Base-by-base conservation (phyloP, 257 asterid species). In the Rauvolfia tetraphylla region DNA sequence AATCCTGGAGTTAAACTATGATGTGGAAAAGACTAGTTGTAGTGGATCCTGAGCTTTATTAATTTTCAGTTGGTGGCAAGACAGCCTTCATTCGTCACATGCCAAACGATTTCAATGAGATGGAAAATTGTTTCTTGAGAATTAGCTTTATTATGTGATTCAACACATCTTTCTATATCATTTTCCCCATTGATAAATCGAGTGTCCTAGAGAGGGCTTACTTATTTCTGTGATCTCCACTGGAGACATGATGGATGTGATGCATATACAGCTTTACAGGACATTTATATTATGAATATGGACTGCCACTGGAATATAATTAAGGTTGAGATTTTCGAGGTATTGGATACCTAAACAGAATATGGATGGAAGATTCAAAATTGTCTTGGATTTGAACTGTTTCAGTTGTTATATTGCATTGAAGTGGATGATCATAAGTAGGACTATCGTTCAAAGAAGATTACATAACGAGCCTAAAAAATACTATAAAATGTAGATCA, bases 71-170 rank as follows among this genome's bases (percentile, higher is more conserved):
- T 5, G 67, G 39, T 41, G 31, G 46, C 25, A 58, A 58, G 38
- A 58, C 18, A 41, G 14, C 49, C 51, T 34, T 75, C 77, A 46
- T 31, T 76, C 73, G 73, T 44, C 76, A 68, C 53, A 84, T 59
- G 75, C 41, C 29, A 33, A 72, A 51, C 46, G 34, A 29, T 29
- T 71, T 18, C 31, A 14, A 27, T 49, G 11, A 48, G 70, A 65
- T 34, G 70, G 70, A 8, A 65, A 14, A 2, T 33, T 63, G 33
- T 63, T 63, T 63, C 46, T 34, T 65, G 29, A 38, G 71, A 66
- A 38, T 8, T 66, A 17, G 68, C 7, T 7, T 36, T 34, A 33
- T 66, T 22, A 18, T 20, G 31, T 38, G 5, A 22, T 66, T 48
- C 71, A 2, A 66, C 48, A 33, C n/a, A 31, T 2, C 27, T 17